Base-by-base conservation (phyloP, 805 yeast genomes). In the Zygoascus bituminiphila region DNA sequence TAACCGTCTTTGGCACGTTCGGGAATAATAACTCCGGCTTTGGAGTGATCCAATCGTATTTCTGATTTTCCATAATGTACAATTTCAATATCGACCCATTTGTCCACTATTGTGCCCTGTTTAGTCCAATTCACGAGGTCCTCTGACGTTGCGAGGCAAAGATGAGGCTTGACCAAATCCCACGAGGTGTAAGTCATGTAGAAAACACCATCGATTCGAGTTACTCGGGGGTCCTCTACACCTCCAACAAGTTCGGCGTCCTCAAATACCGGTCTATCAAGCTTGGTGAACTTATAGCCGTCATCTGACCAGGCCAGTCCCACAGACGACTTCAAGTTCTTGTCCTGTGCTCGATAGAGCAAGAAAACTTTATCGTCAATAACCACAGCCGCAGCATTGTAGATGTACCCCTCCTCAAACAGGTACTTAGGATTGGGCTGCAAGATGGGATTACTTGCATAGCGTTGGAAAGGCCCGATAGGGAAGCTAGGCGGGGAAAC, bases 281-380 rank as follows among this genome's bases (percentile, higher is more conserved):
- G 23, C 29, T 47, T 12, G 26, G 49, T 46, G 45, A 46, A 46
- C 12, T 41, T 24, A 20, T 39, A 46, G 12, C 49, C 49, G 29
- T 46, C 49, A 9, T 46, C 49, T 2, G 49, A 46, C 49, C 49
- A 46, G 5, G 49, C 49, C 19, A 46, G 38, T 15, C 49, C 49
- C 15, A 46, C 23, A 6, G 38, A 38, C 5, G 48, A 48, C n/a
- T 43, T 20, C 25, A 43, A 24, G 2, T 22, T 15, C 19, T 41
- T 20, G 23, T 40, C 49, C 40, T 46, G 49, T 8, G 49, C 49
- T 19, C 49, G 21, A 35, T 46, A 46, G 10, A 46, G 42, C 45
- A 46, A 46, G 39, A 46, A 46, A 9, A 46, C 48, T 45, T 24
- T 46, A 17, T 45, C 49, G 25, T 46, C 49, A 9, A 46, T 14